Base-by-base conservation (phyloP, 805 yeast genomes). In the Myxozyma monticola region DNA sequence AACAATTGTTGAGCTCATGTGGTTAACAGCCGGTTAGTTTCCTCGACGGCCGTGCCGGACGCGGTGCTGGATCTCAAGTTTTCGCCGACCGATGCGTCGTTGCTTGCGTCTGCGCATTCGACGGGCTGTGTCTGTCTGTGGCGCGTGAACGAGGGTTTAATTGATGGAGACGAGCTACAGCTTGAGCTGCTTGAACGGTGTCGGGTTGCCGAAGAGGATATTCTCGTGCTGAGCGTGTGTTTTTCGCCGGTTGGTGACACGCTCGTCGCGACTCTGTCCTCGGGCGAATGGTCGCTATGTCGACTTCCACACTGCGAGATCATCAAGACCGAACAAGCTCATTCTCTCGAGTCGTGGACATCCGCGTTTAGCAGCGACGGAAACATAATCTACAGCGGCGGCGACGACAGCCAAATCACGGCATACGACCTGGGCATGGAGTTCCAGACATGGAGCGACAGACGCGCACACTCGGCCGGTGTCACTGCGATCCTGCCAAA, bases 261-360 rank as follows among this genome's bases (percentile, higher is more conserved):
- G 5, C 49, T 61, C 2, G 20, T 86, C 1, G 75, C 82, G 0
- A 85, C 96, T 0, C 72, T 81, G 1, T 86, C 96, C 0, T 68
- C 77, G 5, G 97, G 97, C 0, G 76, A 75, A 36, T 72, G 78
- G 15, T 75, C 28, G 29, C 57, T 43, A 5, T 52, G 42, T 48
- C 18, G 63, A 63, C 34, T 62, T 62, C 22, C 17, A 20, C 39
- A 20, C 12, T 75, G 0, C 49, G 67, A 9, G n/a, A 17, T 4
- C 9, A 40, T 21, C 1, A 35, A 14, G 22, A 5, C 24, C 7
- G 40, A 33, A 10, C 38, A 34, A 20, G 43, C 45, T 4, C 97
- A 91, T 65, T 73, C 76, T 8, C 68, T 89, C 29, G 96, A 91
- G 66, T 87, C 95, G 52, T 90, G 98, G 98, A 86, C 79, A 79